Conservation (phyloP, 371 early-diverging fungal genomes). For the Mortierella sp. region DNA sequence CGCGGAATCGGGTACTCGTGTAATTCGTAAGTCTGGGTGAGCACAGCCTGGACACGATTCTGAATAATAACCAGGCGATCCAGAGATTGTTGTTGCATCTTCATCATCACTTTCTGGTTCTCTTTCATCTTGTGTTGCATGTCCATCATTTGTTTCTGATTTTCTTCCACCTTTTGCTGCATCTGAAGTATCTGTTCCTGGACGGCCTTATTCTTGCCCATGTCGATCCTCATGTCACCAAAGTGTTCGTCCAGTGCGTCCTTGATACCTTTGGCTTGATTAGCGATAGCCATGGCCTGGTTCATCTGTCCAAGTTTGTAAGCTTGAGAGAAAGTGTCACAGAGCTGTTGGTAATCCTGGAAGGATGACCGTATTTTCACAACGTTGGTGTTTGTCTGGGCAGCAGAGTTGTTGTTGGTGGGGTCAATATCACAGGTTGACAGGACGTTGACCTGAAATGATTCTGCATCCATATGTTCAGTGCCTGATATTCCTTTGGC, state of each 20-base stretch:
- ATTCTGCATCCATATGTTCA: too few species aligned
- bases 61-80: neutral
- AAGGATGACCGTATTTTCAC: neutral
- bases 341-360: neutral
- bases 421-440: too few species aligned
- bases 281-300: neutral
- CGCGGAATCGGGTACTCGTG: too few species aligned
- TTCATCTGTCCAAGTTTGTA: neutral
- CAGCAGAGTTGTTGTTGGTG: neutral
- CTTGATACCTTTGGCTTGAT: neutral
- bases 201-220: neutral
- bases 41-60: constrained; percentile 12
- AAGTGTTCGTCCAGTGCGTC: neutral
- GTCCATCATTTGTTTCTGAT: too few species aligned
- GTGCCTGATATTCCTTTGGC: too few species aligned
- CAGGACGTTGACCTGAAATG: too few species aligned
- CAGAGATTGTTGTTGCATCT: neutral
- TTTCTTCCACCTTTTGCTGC: neutral
- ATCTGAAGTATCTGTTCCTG: neutral
- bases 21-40: constrained; percentile 10
- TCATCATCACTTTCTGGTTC: neutral
- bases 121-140: neutral
- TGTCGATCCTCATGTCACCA: neutral
- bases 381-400: too few species aligned
- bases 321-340: neutral